These are phyloP conservation scores for Rhytidiadelphus loreus DNA, from an alignment of 225 moss, liverwort and hornwort species.

Conservation along the genomic window DNA sequence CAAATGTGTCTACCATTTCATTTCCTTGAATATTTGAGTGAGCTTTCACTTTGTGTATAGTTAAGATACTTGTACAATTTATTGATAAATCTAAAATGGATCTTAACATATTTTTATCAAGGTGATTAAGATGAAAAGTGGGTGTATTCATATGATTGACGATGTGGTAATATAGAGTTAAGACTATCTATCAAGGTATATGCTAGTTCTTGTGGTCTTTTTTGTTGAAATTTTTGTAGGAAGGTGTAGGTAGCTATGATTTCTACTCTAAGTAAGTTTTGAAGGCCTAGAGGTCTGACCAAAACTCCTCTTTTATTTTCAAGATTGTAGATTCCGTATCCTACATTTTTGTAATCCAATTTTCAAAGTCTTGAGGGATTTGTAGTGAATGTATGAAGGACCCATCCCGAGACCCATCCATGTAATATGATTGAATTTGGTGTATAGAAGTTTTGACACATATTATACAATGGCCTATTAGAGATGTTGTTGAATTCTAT, in stretches of 20 bases:
- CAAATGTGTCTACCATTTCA: neutral
- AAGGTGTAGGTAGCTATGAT: fast-evolving
- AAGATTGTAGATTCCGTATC: neutral
- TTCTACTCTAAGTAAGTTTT: neutral
- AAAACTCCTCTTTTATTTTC: neutral
- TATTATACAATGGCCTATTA: neutral
- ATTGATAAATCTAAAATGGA: neutral
- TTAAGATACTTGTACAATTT: neutral
- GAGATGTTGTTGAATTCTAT: neutral
- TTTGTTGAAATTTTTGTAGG: neutral
- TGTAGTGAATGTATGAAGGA: neutral
- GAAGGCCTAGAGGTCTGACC: fast-evolving
- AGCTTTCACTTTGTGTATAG: neutral
- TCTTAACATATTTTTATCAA: neutral
- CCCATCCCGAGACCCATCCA: fast-evolving
- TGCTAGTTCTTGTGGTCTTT: neutral
- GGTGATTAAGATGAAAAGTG: fast-evolving
- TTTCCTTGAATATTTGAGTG: neutral
- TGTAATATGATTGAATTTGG: neutral
- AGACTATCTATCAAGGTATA: neutral
- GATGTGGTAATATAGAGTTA: neutral
- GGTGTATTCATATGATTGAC: neutral
- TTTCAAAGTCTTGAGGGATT: neutral
- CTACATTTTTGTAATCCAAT: neutral
- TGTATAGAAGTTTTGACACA: neutral